phyloP scores from a whole-genome alignment of 208 protist species.

The Crithidia brevicula region DNA sequence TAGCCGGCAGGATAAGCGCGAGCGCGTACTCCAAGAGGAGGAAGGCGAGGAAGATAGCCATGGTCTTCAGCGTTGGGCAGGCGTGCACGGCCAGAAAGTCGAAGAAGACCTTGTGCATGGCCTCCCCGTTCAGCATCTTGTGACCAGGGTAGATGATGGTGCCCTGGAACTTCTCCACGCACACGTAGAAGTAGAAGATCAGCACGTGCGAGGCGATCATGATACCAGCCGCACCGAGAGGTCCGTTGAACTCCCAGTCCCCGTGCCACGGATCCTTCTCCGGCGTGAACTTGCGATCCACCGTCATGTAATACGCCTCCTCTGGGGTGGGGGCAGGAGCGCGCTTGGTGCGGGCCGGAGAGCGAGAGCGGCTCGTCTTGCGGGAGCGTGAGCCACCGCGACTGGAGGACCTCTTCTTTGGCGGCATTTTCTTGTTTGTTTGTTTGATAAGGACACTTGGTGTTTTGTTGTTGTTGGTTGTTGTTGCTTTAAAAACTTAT shows the following conservation, averaged over 20 bases:
- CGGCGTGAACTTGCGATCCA: conserved; percentile 70
- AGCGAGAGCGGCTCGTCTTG: conserved; percentile 28
- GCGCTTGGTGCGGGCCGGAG: background rate
- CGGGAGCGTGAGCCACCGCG: conserved; percentile 42
- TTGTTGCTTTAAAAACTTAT: no score
- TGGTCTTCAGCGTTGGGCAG: conserved; percentile 47
- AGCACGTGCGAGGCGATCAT: conserved; percentile 89
- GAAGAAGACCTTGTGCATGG: conserved; percentile 55
- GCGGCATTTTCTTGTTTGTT: conserved; percentile 35
- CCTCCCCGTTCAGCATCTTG: conserved; percentile 57
- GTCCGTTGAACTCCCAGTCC: conserved; percentile 86
- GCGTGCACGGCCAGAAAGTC: conserved; percentile 55
- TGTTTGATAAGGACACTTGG: background rate
- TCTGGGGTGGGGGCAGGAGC: conserved; percentile 38
- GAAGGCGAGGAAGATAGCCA: conserved; percentile 67
- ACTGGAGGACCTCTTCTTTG: conserved; percentile 45
- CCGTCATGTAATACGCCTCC: conserved; percentile 56
- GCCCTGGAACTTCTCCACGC: conserved; percentile 79
- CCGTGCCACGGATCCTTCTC: conserved; percentile 83
- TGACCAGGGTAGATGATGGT: conserved; percentile 86
- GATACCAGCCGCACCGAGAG: conserved; percentile 61
- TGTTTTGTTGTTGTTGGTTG: no score
- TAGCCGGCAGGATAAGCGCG: conserved; percentile 74
- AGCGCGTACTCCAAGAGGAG: conserved; percentile 81
- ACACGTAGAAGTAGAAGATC: conserved; percentile 92